phyloP scores from a whole-genome alignment of 306 rosid species.

The Hippophae rhamnoides region DNA sequence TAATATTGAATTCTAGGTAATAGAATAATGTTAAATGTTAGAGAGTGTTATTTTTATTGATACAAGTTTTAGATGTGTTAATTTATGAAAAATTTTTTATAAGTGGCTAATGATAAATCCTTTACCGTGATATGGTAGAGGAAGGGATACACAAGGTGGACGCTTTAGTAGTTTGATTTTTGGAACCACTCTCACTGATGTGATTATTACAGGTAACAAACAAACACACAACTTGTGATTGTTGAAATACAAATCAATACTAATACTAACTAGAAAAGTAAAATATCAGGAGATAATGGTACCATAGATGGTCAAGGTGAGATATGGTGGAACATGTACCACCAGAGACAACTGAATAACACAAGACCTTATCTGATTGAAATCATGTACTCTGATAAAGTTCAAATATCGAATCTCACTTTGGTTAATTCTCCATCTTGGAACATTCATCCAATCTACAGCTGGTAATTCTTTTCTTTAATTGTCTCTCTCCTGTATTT shows the following conservation, averaged over 20 bases:
- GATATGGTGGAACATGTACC: neutral
- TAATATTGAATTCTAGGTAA: no score
- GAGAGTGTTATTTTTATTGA: no score
- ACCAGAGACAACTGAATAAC: neutral
- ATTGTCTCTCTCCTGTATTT: neutral
- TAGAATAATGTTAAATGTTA: no score
- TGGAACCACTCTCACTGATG: neutral
- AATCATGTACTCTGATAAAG: constrained; percentile 46
- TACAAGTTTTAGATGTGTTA: no score
- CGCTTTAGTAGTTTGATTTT: neutral
- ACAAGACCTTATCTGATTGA: constrained; percentile 25
- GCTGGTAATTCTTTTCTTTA: constrained; percentile 31
- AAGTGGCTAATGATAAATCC: no score
- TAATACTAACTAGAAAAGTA: neutral
- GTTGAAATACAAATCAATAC: no score
- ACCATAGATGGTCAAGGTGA: neutral
- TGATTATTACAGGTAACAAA: neutral
- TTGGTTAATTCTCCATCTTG: constrained; percentile 66
- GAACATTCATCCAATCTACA: constrained; percentile 74
- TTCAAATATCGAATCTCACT: constrained; percentile 64
- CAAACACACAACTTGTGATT: neutral
- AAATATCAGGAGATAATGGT: neutral
- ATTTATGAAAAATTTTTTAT: no score
- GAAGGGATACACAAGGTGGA: neutral
- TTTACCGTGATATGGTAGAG: neutral